A percentile compares a stretch with the other conserved stretches of the same genome.
Conservation (phyloP, 192 early-diverging fungal species). For the Backusella liffmaniae region DNA sequence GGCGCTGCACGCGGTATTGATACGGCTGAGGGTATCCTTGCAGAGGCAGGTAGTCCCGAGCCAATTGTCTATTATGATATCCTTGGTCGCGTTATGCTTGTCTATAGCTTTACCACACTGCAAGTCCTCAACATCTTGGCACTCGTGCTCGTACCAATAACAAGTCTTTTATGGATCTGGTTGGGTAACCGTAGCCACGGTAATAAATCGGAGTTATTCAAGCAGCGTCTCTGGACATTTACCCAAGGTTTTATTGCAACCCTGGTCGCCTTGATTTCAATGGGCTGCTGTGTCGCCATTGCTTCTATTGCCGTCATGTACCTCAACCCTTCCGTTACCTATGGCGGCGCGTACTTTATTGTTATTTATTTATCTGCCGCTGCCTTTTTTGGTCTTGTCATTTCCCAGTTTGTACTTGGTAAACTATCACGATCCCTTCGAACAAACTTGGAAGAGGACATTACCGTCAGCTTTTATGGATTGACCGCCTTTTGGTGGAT, state of each 20-base stretch:
- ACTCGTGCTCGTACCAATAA: slow-evolving; percentile 23
- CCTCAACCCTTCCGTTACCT: slow-evolving; percentile 15
- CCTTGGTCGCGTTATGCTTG: slow-evolving; percentile 43
- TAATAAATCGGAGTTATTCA: background rate
- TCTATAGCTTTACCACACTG: slow-evolving; percentile 27
- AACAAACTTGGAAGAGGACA: background rate
- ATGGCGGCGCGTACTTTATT: background rate
- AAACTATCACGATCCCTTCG: background rate
- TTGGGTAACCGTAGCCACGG: background rate
- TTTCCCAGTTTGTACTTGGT: background rate
- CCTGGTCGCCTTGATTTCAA: background rate
- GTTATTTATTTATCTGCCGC: background rate
- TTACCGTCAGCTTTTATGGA: slow-evolving; percentile 18
- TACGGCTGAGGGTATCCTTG: slow-evolving; percentile 35
- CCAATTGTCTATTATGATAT: slow-evolving; percentile 49
- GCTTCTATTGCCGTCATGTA: background rate
- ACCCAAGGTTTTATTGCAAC: slow-evolving; percentile 6
- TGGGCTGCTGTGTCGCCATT: background rate
- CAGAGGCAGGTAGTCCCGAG: slow-evolving; percentile 28
- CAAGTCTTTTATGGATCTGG: slow-evolving; percentile 13
- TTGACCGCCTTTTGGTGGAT: slow-evolving; percentile 49
- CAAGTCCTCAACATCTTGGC: slow-evolving; percentile 22
- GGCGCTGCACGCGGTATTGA: slow-evolving; percentile 49
- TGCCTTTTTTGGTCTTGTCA: slow-evolving; percentile 4
- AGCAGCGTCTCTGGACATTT: background rate